Conservation (phyloP, 176 grass and related monocot genomes). For the Puccinellia tenuiflora region DNA sequence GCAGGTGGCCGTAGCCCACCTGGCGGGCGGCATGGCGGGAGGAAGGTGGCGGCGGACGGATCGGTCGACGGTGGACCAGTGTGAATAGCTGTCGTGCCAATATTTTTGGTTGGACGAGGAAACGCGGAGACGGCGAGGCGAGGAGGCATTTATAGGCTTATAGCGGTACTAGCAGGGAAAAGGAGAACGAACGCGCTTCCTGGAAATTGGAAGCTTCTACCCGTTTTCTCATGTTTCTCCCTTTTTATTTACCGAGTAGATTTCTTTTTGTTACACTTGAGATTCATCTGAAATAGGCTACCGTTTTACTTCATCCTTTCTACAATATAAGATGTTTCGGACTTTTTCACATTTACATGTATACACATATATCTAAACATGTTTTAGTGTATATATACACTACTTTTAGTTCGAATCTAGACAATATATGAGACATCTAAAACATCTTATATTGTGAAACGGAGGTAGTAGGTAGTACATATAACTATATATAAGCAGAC, state of each 20-base stretch:
- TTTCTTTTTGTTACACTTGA: neutral
- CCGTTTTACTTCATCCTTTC: too few species aligned
- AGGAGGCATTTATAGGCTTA: conserved; percentile 56
- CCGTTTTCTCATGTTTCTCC: neutral
- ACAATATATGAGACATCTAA: too few species aligned
- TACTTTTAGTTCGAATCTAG: too few species aligned
- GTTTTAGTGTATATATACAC: too few species aligned
- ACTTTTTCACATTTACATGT: too few species aligned
- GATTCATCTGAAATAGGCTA: too few species aligned
- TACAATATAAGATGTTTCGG: too few species aligned
- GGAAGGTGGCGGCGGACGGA: neutral
- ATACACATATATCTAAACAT: too few species aligned
- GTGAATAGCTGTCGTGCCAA: neutral
- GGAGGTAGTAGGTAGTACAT: too few species aligned
- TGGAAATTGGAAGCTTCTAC: conserved; percentile 2
- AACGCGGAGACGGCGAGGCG: neutral
- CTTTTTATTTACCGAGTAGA: neutral
- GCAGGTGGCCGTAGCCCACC: neutral
- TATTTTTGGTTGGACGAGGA: neutral
- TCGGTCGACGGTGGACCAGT: neutral
- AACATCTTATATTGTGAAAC: too few species aligned
- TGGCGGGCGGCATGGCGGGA: conserved; percentile 6
- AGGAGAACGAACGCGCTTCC: neutral
- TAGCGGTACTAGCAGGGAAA: neutral
- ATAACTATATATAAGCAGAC: too few species aligned